Conservation (phyloP, 148 eudicot species). For the Arctostaphylos glauca region DNA sequence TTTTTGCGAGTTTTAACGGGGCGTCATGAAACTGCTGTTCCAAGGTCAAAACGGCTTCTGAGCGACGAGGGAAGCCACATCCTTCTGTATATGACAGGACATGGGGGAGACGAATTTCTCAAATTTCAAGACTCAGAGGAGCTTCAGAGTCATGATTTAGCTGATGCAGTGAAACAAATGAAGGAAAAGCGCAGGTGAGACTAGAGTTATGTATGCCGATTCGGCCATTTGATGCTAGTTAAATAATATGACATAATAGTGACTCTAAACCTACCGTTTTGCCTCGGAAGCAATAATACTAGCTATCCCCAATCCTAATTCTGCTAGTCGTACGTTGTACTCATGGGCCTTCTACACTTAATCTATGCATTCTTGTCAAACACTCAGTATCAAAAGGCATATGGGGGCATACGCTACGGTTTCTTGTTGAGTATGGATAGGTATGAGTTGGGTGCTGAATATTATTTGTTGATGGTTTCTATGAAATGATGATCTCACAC, state of each 20-base stretch:
- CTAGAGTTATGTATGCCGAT: neutral
- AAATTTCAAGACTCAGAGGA: slow-evolving; percentile 98
- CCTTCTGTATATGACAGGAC: slow-evolving; percentile 96
- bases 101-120: slow-evolving; percentile 98
- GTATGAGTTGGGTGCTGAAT: neutral
- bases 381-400: neutral
- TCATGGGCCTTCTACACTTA: neutral
- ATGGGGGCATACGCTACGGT: neutral
- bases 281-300: neutral
- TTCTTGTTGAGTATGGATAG: neutral
- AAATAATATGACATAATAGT: neutral
- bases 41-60: slow-evolving; percentile 88
- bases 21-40: slow-evolving; percentile 93
- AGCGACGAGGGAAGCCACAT: slow-evolving; percentile 99
- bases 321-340: neutral
- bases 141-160: slow-evolving; percentile 99
- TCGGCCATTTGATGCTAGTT: slow-evolving; percentile 1
- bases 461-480: neutral
- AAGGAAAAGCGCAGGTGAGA: slow-evolving; percentile 91
- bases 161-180: slow-evolving; percentile 99
- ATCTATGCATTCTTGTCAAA: neutral
- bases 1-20: slow-evolving; percentile 90
- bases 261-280: neutral
- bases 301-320: neutral
- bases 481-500: neutral